phyloP scores from a whole-genome alignment of 2,329 filamentous ascomycete species.

The Colletotrichum incanum region DNA sequence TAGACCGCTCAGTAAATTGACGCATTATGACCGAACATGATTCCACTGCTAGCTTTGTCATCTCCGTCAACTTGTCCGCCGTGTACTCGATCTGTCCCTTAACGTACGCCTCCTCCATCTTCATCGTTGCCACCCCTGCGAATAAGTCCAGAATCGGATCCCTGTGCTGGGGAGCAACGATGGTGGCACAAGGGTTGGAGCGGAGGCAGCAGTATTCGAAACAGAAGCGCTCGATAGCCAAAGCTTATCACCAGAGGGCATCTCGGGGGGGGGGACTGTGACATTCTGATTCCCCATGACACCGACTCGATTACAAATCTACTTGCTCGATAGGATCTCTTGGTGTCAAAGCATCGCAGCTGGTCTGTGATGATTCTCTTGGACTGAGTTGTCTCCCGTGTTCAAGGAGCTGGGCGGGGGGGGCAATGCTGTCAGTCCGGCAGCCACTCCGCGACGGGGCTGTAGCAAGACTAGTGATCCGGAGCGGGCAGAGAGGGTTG shows the following conservation, averaged over 20 bases:
- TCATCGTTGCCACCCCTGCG: background rate
- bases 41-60: background rate
- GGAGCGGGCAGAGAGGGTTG: no score
- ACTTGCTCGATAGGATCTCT: background rate
- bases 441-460: background rate
- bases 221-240: background rate
- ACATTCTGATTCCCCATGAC: background rate
- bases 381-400: background rate
- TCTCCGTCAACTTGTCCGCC: background rate
- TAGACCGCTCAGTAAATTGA: slow-evolving; percentile 17
- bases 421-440: no score
- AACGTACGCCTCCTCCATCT: background rate
- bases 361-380: background rate
- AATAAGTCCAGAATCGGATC: background rate
- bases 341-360: background rate
- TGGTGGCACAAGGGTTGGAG: background rate
- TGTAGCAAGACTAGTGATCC: no score
- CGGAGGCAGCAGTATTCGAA: background rate
- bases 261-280: background rate
- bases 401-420: no score
- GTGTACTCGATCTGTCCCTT: background rate
- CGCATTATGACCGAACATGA: slow-evolving; percentile 21
- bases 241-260: no score
- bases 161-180: background rate
- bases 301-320: background rate